Evolutionary conservation across 345 rosid genomes (phyloP).

Genomic region (Stellera chamaejasme): DNA sequence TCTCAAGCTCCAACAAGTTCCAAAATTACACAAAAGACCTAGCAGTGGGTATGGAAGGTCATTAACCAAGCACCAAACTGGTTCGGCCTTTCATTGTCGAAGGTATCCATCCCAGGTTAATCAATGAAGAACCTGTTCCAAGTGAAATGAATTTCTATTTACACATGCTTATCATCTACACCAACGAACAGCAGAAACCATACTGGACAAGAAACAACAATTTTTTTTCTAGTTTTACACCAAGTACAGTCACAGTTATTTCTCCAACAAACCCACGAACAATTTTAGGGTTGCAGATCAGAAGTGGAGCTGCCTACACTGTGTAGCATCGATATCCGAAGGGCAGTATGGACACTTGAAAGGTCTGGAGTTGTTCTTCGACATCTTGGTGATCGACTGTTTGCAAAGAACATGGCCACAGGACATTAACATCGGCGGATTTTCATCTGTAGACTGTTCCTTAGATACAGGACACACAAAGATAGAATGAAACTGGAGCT

Average conservation of each 20-base stretch:
- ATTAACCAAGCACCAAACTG: too few relatives aligned
- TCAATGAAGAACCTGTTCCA: too few relatives aligned
- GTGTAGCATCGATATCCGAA: constrained; percentile 27
- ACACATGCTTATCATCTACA: background rate
- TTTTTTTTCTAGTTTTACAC: constrained; percentile 14
- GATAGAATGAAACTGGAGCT: constrained; percentile 58
- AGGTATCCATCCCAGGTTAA: too few relatives aligned
- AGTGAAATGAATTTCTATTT: constrained; percentile 1
- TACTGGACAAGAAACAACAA: constrained; percentile 1
- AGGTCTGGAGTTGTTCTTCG: constrained; percentile 32
- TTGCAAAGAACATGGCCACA: constrained; percentile 66
- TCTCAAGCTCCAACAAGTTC: too few relatives aligned
- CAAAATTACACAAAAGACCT: too few relatives aligned
- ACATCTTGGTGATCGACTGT: constrained; percentile 46
- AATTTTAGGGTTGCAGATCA: constrained; percentile 20
- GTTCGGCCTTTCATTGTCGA: too few relatives aligned
- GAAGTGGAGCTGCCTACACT: constrained; percentile 44
- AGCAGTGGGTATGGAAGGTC: too few relatives aligned
- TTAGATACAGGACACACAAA: constrained; percentile 68
- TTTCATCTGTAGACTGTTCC: constrained; percentile 53
- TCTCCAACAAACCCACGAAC: constrained; percentile 14
- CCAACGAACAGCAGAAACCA: background rate
- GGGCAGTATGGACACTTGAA: constrained; percentile 70
- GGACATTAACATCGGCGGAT: constrained; percentile 68
- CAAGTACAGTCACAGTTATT: background rate